phyloP scores from a whole-genome alignment of 164 flowering plant genomes.

The Cinnamomum chago region DNA sequence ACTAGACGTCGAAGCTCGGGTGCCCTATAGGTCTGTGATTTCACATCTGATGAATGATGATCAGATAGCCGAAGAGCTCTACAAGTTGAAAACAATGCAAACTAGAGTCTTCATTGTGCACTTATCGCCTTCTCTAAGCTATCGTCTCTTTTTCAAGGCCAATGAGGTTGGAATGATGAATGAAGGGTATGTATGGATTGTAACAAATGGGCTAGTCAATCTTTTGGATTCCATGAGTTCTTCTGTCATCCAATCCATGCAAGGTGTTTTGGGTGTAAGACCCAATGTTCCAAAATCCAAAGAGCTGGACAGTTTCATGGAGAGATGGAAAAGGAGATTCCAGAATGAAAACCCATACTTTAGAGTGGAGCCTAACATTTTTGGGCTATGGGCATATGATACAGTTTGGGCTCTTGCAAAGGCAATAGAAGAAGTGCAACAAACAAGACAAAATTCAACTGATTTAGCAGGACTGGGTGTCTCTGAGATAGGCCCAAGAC shows the following conservation, averaged over 20 bases:
- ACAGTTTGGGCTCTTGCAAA: constrained; percentile 32
- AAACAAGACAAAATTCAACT: not conserved
- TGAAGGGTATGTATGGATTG: constrained; percentile 25
- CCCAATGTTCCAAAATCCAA: constrained; percentile 15
- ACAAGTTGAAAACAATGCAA: constrained; percentile 16
- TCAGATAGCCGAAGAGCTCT: constrained; percentile 10
- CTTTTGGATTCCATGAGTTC: constrained; percentile 13
- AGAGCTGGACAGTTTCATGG: constrained; percentile 6
- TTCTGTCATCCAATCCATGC: constrained; percentile 19
- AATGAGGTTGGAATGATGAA: constrained; percentile 21
- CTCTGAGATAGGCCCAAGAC: constrained; percentile 25
- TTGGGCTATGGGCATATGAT: constrained; percentile 55
- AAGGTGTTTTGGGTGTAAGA: constrained; percentile 27
- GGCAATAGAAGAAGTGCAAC: constrained; percentile 28
- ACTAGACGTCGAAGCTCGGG: constrained; percentile 4
- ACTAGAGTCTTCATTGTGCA: constrained; percentile 29
- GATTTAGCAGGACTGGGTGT: constrained; percentile 22
- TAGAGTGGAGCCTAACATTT: constrained; percentile 7
- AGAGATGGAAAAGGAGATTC: constrained; percentile 14
- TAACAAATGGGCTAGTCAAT: constrained; percentile 16
- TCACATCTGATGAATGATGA: constrained; percentile 9
- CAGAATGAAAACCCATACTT: constrained; percentile 3
- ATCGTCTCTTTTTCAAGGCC: constrained; percentile 11
- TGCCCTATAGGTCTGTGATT: constrained; percentile 9
- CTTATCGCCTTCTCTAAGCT: constrained; percentile 12